Evolutionary conservation across 1,284 basidiomycete genomes (phyloP), one percentile per base, ranked within the genome.

Genomic region (Trametes pubescens): DNA sequence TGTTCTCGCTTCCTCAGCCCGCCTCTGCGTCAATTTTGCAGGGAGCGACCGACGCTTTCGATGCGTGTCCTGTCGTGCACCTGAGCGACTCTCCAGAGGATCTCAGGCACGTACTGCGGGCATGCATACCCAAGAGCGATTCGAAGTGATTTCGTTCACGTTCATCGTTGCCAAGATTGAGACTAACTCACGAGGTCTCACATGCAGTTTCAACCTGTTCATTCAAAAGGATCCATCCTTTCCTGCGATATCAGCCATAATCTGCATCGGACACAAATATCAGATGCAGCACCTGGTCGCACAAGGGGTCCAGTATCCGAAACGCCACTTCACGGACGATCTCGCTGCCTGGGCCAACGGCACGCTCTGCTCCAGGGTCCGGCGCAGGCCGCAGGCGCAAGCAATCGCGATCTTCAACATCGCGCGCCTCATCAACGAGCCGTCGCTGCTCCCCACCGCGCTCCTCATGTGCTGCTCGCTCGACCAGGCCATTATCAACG

Each of bases 1-100:
- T 75, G 49, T 71, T 73, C 61, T 18, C 40, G 14, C 40, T 16
- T 3, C 21, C 21, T 26, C 24, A 10, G 8, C 29, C 29, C 8
- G 29, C 29, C 29, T 32, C 29, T 8, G 8, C 29, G 29, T 32
- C 29, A 32, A 3, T 8, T 32, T n/a, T n/a, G n/a, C n/a, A n/a
- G 29, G 8, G 8, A 32, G 29, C 29, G n/a, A 32, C 29, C 3
- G 4, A 32, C 29, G 8, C 8, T 8, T 32, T 8, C 29, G 29
- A 32, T 38, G 11, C 37, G 10, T 53, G 34, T 22, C 51, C 44
- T 10, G 29, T 51, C 9, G 32, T 62, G 8, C 24, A 21, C 18
- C 9, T 47, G 21, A n/a, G 34, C n/a, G 51, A 62, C 44, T 49
- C 61, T 2, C 40, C 55, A 0, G 16, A 57, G 0, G 55, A 57